Percentiles rank a stretch among this genome's conserved stretches.
These are phyloP conservation scores for Moesziomyces aphidis DNA, from an alignment of 1,284 basidiomycete genomes.

Conservation along the genomic window DNA sequence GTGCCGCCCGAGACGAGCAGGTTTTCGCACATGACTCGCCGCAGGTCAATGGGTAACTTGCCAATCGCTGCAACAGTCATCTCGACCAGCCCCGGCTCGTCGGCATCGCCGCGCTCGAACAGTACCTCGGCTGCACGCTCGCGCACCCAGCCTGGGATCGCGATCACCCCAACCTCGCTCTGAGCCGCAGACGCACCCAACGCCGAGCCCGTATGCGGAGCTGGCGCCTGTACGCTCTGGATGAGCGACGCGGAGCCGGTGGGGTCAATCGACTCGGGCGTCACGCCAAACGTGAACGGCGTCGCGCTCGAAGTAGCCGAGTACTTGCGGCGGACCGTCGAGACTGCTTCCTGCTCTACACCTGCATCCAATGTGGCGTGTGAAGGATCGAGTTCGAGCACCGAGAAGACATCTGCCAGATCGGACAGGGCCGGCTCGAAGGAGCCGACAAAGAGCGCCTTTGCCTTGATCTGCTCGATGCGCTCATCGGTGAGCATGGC, in stretches of 20 bases:
- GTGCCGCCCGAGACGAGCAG: conserved; percentile 90
- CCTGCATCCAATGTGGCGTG: not conserved
- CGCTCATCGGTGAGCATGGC: conserved; percentile 45
- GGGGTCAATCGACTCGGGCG: conserved; percentile 21
- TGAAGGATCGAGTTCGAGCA: conserved; percentile 12
- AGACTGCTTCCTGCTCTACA: not conserved
- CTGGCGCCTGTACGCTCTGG: conserved; percentile 19
- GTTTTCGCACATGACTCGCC: conserved; percentile 80
- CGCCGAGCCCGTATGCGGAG: conserved; percentile 8
- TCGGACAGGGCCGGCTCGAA: conserved; percentile 11
- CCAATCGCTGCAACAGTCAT: conserved; percentile 75
- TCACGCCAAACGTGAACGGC: conserved; percentile 33
- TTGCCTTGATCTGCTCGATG: conserved; percentile 56
- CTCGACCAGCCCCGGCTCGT: conserved; percentile 77
- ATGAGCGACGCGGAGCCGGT: conserved; percentile 33
- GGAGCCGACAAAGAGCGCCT: conserved; percentile 53
- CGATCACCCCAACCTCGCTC: conserved; percentile 74
- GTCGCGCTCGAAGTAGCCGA: conserved; percentile 21
- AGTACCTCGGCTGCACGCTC: conserved; percentile 90
- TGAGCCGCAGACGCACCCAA: conserved; percentile 26
- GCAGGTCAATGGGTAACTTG: conserved; percentile 83
- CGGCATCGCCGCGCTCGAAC: conserved; percentile 86
- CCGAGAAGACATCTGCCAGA: conserved; percentile 18
- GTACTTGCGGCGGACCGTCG: conserved; percentile 12
- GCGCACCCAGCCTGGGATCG: conserved; percentile 93